Conservation (phyloP, 1,284 basidiomycete species). For the Moesziomyces antarcticus region DNA sequence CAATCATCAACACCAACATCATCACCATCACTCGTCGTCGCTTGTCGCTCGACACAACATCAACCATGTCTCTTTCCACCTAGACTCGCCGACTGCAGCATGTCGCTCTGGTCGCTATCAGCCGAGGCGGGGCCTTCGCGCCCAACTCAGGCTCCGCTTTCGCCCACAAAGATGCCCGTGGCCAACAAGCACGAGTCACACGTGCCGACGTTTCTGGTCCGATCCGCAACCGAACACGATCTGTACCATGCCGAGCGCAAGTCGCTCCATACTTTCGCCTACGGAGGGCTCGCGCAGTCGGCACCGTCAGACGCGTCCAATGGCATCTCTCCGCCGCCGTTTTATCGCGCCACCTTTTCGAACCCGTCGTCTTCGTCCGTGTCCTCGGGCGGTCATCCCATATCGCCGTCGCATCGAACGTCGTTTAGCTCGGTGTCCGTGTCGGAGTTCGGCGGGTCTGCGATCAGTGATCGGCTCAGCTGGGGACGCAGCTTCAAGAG, state of each 20-base stretch:
- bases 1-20: too few species aligned
- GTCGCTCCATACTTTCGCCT: conserved; percentile 33
- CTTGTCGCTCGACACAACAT: too few species aligned
- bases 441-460: conserved; percentile 39
- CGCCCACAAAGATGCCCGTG: conserved; percentile 16
- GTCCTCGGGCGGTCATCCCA: conserved; percentile 35
- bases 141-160: conserved; percentile 11
- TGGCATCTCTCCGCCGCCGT: conserved; percentile 26
- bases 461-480: conserved; percentile 40
- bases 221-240: conserved; percentile 44
- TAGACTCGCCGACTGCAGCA: neutral
- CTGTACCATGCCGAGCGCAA: conserved; percentile 35
- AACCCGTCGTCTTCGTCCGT: conserved; percentile 48
- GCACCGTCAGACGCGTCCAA: conserved; percentile 19
- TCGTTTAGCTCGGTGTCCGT: conserved; percentile 48
- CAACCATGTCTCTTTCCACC: too few species aligned
- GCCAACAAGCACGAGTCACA: conserved; percentile 30
- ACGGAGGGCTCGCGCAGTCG: conserved; percentile 17
- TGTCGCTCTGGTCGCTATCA: conserved; percentile 31
- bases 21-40: too few species aligned
- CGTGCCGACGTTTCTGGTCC: conserved; percentile 34
- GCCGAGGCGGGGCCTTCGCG: conserved; percentile 41
- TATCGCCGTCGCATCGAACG: conserved; percentile 41
- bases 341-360: conserved; percentile 43
- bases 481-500: conserved; percentile 38